These are phyloP conservation scores for Quercus wislizeni DNA, from an alignment of 306 rosid genomes.

Conservation along the genomic window DNA sequence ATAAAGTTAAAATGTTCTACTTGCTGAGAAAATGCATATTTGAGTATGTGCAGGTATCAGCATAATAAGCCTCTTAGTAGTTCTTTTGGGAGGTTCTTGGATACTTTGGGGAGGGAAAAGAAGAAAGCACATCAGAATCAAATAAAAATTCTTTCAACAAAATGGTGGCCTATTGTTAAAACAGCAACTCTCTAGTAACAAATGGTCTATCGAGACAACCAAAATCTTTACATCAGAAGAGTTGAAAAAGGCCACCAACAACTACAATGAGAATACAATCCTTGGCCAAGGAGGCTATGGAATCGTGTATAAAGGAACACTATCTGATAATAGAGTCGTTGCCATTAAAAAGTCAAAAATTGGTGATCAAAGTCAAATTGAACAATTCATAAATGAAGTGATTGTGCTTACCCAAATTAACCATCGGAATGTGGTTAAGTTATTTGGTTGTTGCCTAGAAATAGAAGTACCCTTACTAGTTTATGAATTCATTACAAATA, in stretches of 20 bases:
- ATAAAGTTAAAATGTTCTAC: too few relatives aligned
- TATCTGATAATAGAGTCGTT: not conserved
- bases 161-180: constrained; percentile 42
- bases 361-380: constrained; percentile 23
- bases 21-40: too few relatives aligned
- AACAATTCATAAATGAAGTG: constrained; percentile 47
- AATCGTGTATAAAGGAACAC: too few relatives aligned
- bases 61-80: too few relatives aligned
- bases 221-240: constrained; percentile 26
- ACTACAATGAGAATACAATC: constrained; percentile 23
- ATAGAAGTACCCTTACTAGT: constrained; percentile 43
- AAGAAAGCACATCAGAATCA: too few relatives aligned
- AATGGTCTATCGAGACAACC: not conserved
- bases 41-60: too few relatives aligned
- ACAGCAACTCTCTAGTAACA: constrained; percentile 2
- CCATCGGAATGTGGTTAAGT: constrained; percentile 42
- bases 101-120: too few relatives aligned
- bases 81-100: too few relatives aligned
- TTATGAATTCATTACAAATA: constrained; percentile 39
- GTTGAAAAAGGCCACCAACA: constrained; percentile 42
- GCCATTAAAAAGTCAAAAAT: constrained; percentile 48
- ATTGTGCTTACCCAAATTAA: constrained; percentile 44
- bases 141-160: constrained; percentile 23
- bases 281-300: constrained; percentile 19
- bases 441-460: constrained; percentile 52